Percentiles rank a stretch among this genome's conserved stretches.
Evolutionary conservation across 2,329 filamentous ascomycete genomes (phyloP).

Genomic region (Ceratocystis cacaofunesta): DNA sequence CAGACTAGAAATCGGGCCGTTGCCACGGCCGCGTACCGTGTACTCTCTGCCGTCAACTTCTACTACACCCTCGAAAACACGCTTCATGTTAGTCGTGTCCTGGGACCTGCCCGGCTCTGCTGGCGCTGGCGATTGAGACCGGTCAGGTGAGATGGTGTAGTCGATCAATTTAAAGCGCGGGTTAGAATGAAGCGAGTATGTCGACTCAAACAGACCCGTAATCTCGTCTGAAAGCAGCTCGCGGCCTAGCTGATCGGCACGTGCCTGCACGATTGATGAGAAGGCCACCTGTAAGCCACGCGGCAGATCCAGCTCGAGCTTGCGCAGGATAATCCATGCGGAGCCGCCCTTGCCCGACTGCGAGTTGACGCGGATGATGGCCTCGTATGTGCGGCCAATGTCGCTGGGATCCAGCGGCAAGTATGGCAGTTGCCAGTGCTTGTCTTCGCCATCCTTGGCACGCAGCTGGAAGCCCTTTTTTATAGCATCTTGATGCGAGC

Average conservation of each 20-base stretch:
- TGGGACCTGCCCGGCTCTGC: conserved; percentile 53
- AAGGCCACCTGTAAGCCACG: conserved; percentile 87
- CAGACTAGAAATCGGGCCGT: conserved; percentile 79
- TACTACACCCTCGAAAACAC: conserved; percentile 74
- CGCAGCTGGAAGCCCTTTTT: conserved; percentile 76
- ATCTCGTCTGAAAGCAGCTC: conserved; percentile 79
- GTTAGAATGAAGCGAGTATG: conserved; percentile 61
- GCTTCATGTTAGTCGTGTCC: conserved; percentile 62
- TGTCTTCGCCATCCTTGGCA: conserved; percentile 45
- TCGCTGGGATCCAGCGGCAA: conserved; percentile 85
- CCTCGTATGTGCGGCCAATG: conserved; percentile 93
- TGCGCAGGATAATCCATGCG: conserved; percentile 83
- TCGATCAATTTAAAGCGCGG: conserved; percentile 77
- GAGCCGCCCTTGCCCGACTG: conserved; percentile 90
- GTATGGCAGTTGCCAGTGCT: conserved; percentile 75
- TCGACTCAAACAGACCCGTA: conserved; percentile 69
- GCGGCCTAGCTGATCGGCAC: conserved; percentile 64
- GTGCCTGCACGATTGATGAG: conserved; percentile 68
- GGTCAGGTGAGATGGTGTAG: conserved; percentile 79
- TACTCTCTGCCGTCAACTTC: conserved; percentile 69
- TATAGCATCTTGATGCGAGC: conserved; percentile 89
- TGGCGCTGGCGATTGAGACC: conserved; percentile 59
- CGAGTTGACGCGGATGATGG: conserved; percentile 93
- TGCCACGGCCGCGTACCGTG: conserved; percentile 64
- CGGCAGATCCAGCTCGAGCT: conserved; percentile 80